Percentiles rank a stretch among this genome's conserved stretches.
phyloP scores from a whole-genome alignment of 2,329 filamentous ascomycete species.

The Calonectria pteridis region DNA sequence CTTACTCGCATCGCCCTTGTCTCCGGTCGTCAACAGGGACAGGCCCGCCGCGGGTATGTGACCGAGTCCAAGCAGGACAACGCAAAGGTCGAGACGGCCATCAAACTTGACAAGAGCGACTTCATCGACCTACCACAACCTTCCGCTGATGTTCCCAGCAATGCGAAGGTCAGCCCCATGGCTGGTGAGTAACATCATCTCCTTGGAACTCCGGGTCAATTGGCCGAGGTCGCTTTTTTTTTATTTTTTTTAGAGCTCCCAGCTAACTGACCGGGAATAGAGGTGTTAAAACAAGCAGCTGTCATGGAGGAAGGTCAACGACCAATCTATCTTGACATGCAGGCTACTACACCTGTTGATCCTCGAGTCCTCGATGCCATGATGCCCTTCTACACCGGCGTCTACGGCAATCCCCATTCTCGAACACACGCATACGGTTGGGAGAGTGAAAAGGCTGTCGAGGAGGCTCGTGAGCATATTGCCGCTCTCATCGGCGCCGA shows the following conservation, averaged over 20 bases:
- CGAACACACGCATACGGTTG: constrained; percentile 98
- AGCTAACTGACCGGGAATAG: constrained; percentile 52
- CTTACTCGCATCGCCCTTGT: constrained; percentile 47
- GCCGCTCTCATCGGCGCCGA: constrained; percentile 92
- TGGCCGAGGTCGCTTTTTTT: neutral
- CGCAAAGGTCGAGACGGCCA: constrained; percentile 88
- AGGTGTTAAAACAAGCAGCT: constrained; percentile 90
- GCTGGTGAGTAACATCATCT: constrained; percentile 58
- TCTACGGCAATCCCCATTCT: constrained; percentile 97
- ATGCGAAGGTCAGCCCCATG: constrained; percentile 82
- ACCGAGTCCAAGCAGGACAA: constrained; percentile 83
- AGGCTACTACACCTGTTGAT: constrained; percentile 95
- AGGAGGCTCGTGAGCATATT: constrained; percentile 86
- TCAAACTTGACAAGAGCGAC: constrained; percentile 87
- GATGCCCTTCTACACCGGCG: constrained; percentile 92
- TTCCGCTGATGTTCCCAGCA: constrained; percentile 46
- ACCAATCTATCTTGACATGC: constrained; percentile 98
- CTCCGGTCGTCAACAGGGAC: constrained; percentile 37
- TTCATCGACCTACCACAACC: constrained; percentile 70
- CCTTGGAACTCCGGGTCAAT: neutral
- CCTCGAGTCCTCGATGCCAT: constrained; percentile 96
- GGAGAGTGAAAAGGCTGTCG: constrained; percentile 96
- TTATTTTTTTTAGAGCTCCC: neutral
- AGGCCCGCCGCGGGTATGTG: constrained; percentile 77
- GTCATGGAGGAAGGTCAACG: constrained; percentile 93